A percentile compares a stretch with the other conserved stretches of the same genome.
These are phyloP conservation scores for Claviceps arundinis DNA, from an alignment of 2,329 filamentous ascomycete genomes.

Conservation along the genomic window DNA sequence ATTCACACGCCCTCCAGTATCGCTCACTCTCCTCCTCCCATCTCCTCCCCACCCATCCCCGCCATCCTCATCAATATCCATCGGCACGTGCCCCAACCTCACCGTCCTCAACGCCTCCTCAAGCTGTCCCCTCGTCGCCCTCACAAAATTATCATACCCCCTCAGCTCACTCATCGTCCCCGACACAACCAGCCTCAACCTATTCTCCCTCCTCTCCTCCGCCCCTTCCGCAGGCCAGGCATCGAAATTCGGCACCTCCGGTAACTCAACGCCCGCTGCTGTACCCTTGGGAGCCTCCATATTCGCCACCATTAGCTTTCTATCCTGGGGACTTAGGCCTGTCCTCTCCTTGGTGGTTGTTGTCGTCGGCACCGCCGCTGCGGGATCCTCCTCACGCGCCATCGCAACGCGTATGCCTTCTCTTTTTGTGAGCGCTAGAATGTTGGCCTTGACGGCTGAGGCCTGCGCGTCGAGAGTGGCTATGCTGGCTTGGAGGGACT, in stretches of 20 bases:
- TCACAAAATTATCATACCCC: conserved; percentile 14
- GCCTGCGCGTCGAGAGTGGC: conserved; percentile 14
- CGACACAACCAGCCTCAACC: conserved; percentile 11
- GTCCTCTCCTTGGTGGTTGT: neutral
- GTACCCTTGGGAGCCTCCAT: conserved; percentile 12
- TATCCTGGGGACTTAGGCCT: neutral
- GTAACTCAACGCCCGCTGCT: neutral
- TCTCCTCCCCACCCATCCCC: neutral
- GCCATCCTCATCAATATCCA: neutral
- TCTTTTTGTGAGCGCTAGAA: conserved; percentile 16
- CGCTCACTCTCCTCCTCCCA: neutral
- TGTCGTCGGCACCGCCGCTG: neutral
- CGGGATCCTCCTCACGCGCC: conserved; percentile 2
- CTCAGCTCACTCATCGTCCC: conserved; percentile 10
- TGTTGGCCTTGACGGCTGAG: conserved; percentile 17
- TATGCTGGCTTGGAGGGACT: conserved; percentile 11
- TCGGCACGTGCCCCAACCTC: conserved; percentile 4
- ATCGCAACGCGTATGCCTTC: conserved; percentile 18
- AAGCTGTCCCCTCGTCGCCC: conserved; percentile 6
- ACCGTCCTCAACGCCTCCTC: conserved; percentile 14
- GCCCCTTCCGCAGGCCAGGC: conserved; percentile 2
- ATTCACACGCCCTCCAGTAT: neutral
- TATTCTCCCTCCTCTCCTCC: conserved; percentile 11
- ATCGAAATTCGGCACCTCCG: neutral
- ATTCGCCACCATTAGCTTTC: conserved; percentile 16